These are phyloP conservation scores for Metarhizium robertsii DNA, from an alignment of 2,329 filamentous ascomycete genomes.

Conservation along the genomic window DNA sequence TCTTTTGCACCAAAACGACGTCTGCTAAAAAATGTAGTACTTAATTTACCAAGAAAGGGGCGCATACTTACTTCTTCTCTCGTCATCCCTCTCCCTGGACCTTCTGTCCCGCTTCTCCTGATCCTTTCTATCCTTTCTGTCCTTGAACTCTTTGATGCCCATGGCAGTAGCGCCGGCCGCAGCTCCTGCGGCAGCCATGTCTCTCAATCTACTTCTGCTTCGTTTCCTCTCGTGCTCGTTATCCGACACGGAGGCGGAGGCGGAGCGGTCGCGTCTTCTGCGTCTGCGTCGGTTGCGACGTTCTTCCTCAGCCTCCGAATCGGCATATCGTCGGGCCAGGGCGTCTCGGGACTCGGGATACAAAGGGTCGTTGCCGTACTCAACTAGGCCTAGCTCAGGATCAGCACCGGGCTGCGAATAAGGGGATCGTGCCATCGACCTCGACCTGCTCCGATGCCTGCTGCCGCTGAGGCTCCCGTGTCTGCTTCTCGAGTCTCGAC, in stretches of 20 bases:
- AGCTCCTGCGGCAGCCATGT: constrained; percentile 44
- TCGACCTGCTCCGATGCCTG: constrained; percentile 30
- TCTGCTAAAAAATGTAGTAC: no score
- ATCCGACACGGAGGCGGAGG: constrained; percentile 23
- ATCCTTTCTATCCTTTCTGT: constrained; percentile 29
- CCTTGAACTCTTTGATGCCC: constrained; percentile 51
- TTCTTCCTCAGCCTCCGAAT: constrained; percentile 37
- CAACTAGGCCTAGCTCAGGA: constrained; percentile 59
- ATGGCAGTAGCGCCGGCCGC: constrained; percentile 55
- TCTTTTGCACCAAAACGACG: no score
- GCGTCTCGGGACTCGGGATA: constrained; percentile 29
- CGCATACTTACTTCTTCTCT: constrained; percentile 12
- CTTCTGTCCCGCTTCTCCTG: constrained; percentile 28
- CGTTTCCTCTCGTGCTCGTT: constrained; percentile 29
- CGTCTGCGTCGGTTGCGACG: constrained; percentile 27
- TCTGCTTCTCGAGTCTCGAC: constrained; percentile 23
- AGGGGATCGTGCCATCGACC: constrained; percentile 41
- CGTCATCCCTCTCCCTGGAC: constrained; percentile 21
- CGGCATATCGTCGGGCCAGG: constrained; percentile 26
- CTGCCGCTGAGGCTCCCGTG: constrained; percentile 18
- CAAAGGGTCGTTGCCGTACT: constrained; percentile 53
- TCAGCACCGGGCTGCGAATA: constrained; percentile 47
- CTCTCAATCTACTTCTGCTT: constrained; percentile 44
- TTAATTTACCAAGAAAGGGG: no score
- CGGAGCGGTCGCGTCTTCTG: constrained; percentile 24